These are phyloP conservation scores for Aphanocladium album DNA, from an alignment of 2,329 filamentous ascomycete species.

Conservation along the genomic window DNA sequence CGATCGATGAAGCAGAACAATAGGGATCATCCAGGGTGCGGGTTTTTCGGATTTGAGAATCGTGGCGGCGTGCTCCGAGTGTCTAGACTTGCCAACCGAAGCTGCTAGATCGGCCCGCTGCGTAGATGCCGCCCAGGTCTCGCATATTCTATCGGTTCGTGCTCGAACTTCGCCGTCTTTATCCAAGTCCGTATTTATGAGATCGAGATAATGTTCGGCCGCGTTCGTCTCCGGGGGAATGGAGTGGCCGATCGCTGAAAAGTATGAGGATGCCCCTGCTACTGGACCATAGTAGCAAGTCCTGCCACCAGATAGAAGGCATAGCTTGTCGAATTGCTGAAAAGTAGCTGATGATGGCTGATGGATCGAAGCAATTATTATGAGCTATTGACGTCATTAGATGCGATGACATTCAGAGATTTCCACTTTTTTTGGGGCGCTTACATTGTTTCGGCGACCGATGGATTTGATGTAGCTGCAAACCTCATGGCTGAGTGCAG, in stretches of 20 bases:
- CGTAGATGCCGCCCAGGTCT: conserved; percentile 21
- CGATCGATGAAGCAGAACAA: conserved; percentile 68
- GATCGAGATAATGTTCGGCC: conserved; percentile 73
- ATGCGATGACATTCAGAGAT: not conserved
- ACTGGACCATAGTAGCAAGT: conserved; percentile 70
- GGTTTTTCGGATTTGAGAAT: conserved; percentile 32
- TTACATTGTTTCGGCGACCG: conserved; percentile 60
- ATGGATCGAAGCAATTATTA: conserved; percentile 79
- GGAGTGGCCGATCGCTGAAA: conserved; percentile 52
- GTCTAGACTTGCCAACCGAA: not conserved
- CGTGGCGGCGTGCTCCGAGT: conserved; percentile 19
- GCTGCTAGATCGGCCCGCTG: not conserved
- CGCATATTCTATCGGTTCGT: conserved; percentile 23
- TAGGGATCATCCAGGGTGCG: conserved; percentile 43
- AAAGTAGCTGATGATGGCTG: conserved; percentile 79
- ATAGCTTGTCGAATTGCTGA: conserved; percentile 72
- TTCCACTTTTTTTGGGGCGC: conserved; percentile 15
- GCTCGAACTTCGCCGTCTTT: conserved; percentile 41
- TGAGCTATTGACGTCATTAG: conserved; percentile 44
- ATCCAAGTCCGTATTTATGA: conserved; percentile 73
- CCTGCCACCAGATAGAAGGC: conserved; percentile 65
- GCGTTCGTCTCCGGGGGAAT: conserved; percentile 71
- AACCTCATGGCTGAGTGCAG: conserved; percentile 69
- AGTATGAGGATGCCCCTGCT: conserved; percentile 55
- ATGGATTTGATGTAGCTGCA: conserved; percentile 66